Base-by-base conservation (phyloP, 2,329 filamentous ascomycete species). In the Myriosclerotinia scirpicola region DNA sequence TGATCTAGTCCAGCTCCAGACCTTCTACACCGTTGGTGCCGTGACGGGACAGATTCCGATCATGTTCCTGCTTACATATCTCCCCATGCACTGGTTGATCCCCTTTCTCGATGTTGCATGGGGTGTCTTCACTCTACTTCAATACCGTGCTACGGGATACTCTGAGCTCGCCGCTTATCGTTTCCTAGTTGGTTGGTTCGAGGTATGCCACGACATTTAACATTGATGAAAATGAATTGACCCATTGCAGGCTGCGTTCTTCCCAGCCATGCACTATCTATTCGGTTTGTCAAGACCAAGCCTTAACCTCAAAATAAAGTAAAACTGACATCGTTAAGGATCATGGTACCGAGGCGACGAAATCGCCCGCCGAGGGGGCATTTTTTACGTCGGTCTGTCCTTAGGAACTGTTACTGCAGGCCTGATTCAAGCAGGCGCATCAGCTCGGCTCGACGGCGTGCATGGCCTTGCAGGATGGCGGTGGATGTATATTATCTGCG, bases 401-500 rank as follows among this genome's bases (percentile, higher is more conserved):
- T 58, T 74, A 12, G 72, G 72, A 26, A 74, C 71, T 26, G 58
- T 72, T 15, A 73, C 71, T 14, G 71, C 71, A 9, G 72, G 72
- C 11, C 46, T 74, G 54, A 70, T 74, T 26, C 72, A 73, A 67
- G 67, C 65, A 40, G 71, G 68, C 14, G 69, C 72, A 11, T 67
- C 67, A 26, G 50, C 64, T 5, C 64, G 72, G 61, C 65, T 73
- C 7, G 60, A 72, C 63, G 72, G 72, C 17, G 68, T 73, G 2
- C 61, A 65, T 14, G 72, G 72, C 2, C 54, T 73, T 30, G 69
- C 70, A 11, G 78, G 78, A 1, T 79, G 78, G 78, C 69, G 77
- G 56, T 79, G 84, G 84, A 83, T 86, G 77, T 86, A 85, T 70
- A 82, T 84, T 55, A 82, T 85, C 72, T 80, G 79, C 62, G 77